These are phyloP conservation scores for Annulohypoxylon stygium DNA, from an alignment of 495 filamentous ascomycete species.

Conservation along the genomic window DNA sequence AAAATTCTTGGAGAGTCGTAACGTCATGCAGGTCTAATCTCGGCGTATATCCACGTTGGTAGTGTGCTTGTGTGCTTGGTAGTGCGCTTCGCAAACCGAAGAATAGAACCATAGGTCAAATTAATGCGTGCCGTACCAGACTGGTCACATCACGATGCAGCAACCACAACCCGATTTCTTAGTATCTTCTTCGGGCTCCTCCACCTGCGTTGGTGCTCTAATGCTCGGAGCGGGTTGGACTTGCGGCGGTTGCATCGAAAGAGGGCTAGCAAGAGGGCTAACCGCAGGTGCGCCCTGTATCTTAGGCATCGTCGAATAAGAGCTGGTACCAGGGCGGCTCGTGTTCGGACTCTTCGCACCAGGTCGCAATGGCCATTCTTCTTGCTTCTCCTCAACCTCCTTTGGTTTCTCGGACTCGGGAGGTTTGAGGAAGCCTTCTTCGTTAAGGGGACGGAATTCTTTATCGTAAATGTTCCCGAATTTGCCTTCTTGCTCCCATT, in stretches of 20 bases:
- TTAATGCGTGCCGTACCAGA: constrained; percentile 27
- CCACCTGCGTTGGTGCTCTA: constrained; percentile 54
- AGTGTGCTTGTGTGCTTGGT: constrained; percentile 18
- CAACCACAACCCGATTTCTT: constrained; percentile 65
- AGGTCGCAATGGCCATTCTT: constrained; percentile 61
- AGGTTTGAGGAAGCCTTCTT: constrained; percentile 63
- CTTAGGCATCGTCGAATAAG: constrained; percentile 71
- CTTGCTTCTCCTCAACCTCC: constrained; percentile 52
- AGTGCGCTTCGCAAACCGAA: constrained; percentile 20
- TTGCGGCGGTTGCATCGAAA: constrained; percentile 47
- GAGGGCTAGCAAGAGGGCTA: constrained; percentile 56
- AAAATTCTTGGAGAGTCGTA: constrained; percentile 37
- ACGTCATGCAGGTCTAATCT: constrained; percentile 46
- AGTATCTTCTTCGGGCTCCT: constrained; percentile 49
- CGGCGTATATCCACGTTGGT: constrained; percentile 38
- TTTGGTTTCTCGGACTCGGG: constrained; percentile 59
- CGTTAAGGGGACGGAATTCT: constrained; percentile 82
- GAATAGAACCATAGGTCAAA: constrained; percentile 28
- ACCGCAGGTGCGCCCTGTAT: constrained; percentile 59
- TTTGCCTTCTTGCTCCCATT: constrained; percentile 92
- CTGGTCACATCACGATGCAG: constrained; percentile 67
- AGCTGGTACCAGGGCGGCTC: constrained; percentile 60
- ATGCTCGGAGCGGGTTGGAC: constrained; percentile 44
- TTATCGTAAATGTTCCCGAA: constrained; percentile 84
- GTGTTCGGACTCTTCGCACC: constrained; percentile 60